Conservation (phyloP, 345 rosid species). For the Eutrema heterophyllum region DNA sequence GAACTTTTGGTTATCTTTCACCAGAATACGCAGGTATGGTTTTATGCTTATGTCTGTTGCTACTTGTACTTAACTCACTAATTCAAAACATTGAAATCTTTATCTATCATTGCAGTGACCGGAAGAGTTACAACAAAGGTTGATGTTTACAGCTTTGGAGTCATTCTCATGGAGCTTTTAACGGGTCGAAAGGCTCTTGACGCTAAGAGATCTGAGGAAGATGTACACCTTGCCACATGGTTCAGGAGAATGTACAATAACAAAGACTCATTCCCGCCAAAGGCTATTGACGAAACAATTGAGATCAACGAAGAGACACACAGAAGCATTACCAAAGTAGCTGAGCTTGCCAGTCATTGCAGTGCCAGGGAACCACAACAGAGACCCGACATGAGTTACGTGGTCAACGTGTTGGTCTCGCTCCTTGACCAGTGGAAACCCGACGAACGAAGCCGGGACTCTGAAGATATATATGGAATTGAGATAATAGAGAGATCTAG, state of each 20-base stretch:
- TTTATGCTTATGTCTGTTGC: not conserved
- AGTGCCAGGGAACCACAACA: conserved; percentile 60
- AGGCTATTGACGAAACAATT: conserved; percentile 47
- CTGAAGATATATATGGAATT: conserved; percentile 45
- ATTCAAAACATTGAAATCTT: not conserved
- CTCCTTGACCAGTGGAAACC: conserved; percentile 66
- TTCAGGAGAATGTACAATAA: conserved; percentile 59
- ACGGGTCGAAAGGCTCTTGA: conserved; percentile 73
- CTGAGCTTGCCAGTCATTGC: conserved; percentile 68
- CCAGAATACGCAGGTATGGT: conserved; percentile 49
- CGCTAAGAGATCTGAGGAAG: conserved; percentile 57
- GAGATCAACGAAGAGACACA: conserved; percentile 47
- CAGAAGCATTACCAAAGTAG: conserved; percentile 51
- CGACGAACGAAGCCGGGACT: conserved; percentile 22
- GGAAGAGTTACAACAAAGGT: conserved; percentile 88
- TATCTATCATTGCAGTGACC: conserved; percentile 44
- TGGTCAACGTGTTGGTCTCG: conserved; percentile 61
- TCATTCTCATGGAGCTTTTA: conserved; percentile 76
- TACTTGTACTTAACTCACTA: not conserved
- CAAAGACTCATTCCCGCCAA: conserved; percentile 42
- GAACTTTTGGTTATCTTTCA: conserved; percentile 58
- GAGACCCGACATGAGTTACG: conserved; percentile 80
- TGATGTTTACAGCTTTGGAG: conserved; percentile 84
- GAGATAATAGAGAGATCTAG: not conserved
- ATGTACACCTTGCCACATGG: conserved; percentile 63